These are phyloP conservation scores for Xylaria sp. DNA, from an alignment of 2,329 filamentous ascomycete genomes.

Conservation along the genomic window DNA sequence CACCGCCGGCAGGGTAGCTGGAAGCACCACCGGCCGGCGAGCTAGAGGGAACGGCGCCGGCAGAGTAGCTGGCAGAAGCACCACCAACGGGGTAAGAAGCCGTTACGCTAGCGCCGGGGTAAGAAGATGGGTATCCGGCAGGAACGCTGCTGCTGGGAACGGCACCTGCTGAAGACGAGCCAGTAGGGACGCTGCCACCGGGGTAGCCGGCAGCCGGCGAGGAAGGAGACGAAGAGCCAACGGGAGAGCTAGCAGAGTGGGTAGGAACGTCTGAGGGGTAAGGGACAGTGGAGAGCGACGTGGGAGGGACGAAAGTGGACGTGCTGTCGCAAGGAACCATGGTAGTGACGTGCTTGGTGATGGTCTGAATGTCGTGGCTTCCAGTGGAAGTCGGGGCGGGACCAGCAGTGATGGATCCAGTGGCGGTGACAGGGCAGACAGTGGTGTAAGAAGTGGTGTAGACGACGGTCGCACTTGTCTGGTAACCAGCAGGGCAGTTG, in stretches of 20 bases:
- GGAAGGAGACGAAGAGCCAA: conserved; percentile 16
- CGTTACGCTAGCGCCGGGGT: conserved; percentile 13
- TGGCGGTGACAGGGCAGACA: conserved; percentile 46
- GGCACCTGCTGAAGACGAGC: background rate
- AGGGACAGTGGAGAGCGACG: conserved; percentile 32
- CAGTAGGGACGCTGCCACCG: conserved; percentile 18
- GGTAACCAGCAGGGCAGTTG: conserved; percentile 55
- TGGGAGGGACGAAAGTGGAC: conserved; percentile 46
- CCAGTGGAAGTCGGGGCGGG: conserved; percentile 35
- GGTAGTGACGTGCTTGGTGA: conserved; percentile 43
- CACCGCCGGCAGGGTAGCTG: conserved; percentile 15
- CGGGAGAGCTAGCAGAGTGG: conserved; percentile 25
- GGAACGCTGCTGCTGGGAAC: background rate
- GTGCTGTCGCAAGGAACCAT: conserved; percentile 45
- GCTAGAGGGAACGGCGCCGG: conserved; percentile 22
- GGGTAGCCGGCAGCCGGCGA: conserved; percentile 18
- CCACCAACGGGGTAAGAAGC: conserved; percentile 20
- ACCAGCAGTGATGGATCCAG: conserved; percentile 40
- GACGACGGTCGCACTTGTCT: conserved; percentile 50
- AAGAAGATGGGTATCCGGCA: conserved; percentile 10
- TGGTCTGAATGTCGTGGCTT: conserved; percentile 37
- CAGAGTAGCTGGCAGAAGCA: conserved; percentile 30
- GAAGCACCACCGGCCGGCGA: conserved; percentile 22
- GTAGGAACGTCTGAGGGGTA: conserved; percentile 36
- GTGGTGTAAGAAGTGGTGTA: conserved; percentile 50